Evolutionary conservation across 202 grass and related monocot genomes (phyloP).

Genomic region (Musa balbisiana): DNA sequence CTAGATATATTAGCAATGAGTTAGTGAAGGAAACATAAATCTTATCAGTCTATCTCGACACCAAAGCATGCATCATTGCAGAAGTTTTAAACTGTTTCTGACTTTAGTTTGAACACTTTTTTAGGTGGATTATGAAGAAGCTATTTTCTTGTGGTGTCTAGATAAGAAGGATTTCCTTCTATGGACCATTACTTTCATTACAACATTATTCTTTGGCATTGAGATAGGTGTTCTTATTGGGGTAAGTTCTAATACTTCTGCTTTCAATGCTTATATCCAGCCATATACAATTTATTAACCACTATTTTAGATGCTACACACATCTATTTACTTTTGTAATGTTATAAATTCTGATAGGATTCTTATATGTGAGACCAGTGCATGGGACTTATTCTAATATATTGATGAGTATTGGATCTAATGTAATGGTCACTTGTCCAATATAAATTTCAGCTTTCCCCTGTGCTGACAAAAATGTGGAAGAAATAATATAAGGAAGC

Average conservation of each 20-base stretch:
- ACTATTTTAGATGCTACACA: neutral
- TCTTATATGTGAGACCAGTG: neutral
- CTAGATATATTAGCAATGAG: neutral
- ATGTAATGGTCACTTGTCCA: neutral
- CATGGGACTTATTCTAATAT: neutral
- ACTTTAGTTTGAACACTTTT: constrained; percentile 25
- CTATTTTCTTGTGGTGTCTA: constrained; percentile 83
- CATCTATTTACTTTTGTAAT: neutral
- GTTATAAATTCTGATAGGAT: neutral
- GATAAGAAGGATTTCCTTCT: constrained; percentile 97
- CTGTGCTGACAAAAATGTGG: neutral
- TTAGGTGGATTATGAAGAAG: constrained; percentile 90
- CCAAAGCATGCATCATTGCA: neutral
- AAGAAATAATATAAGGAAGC: neutral
- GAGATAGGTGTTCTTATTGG: constrained; percentile 94
- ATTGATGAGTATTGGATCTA: neutral
- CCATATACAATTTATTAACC: no score
- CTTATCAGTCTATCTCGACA: neutral
- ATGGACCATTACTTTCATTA: constrained; percentile 69
- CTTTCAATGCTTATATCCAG: no score
- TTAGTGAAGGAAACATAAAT: neutral
- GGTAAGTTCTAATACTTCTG: constrained; percentile 30
- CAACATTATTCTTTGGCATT: constrained; percentile 82
- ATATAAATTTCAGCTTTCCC: neutral
- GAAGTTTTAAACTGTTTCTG: constrained; percentile 8